Percentiles rank a stretch among this genome's conserved stretches.
These are phyloP conservation scores for Scopulariopsis brevicaulis DNA, from an alignment of 2,329 filamentous ascomycete species.

Conservation along the genomic window DNA sequence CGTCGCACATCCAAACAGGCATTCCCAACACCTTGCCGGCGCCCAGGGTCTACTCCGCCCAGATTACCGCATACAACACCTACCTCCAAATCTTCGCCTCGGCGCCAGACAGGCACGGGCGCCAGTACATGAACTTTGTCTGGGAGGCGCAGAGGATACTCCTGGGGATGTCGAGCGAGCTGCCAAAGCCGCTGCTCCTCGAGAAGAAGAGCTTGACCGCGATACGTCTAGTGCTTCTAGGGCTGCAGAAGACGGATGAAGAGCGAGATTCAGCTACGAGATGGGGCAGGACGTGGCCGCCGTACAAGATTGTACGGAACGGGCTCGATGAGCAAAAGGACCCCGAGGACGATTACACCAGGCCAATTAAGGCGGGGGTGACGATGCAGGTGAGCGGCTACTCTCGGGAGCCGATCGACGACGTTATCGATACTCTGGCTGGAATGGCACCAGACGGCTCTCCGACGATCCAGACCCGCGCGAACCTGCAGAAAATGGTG, in stretches of 20 bases:
- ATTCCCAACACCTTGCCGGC: conserved; percentile 7
- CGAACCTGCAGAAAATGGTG: conserved; percentile 12
- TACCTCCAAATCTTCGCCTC: conserved; percentile 19
- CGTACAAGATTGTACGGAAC: conserved; percentile 44
- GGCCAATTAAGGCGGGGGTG: conserved; percentile 38
- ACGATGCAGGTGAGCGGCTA: conserved; percentile 48
- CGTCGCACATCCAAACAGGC: conserved; percentile 16
- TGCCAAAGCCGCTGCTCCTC: conserved; percentile 38
- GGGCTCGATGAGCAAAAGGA: conserved; percentile 45
- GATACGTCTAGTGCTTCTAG: conserved; percentile 40
- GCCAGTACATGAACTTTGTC: conserved; percentile 29
- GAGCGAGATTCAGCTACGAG: conserved; percentile 37
- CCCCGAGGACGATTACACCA: conserved; percentile 39
- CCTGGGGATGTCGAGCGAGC: conserved; percentile 35
- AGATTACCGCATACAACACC: conserved; percentile 22
- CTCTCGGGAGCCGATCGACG: conserved; percentile 30
- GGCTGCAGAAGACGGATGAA: conserved; percentile 35
- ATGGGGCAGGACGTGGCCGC: conserved; percentile 45
- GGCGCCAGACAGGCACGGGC: conserved; percentile 17
- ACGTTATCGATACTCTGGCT: conserved; percentile 37
- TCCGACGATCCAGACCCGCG: conserved; percentile 42
- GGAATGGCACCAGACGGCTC: conserved; percentile 36
- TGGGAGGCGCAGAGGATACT: conserved; percentile 48
- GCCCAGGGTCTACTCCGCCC: conserved; percentile 11
- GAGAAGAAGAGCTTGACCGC: conserved; percentile 38